These are phyloP conservation scores for Prunus salicina DNA, from an alignment of 306 rosid species.

Conservation along the genomic window DNA sequence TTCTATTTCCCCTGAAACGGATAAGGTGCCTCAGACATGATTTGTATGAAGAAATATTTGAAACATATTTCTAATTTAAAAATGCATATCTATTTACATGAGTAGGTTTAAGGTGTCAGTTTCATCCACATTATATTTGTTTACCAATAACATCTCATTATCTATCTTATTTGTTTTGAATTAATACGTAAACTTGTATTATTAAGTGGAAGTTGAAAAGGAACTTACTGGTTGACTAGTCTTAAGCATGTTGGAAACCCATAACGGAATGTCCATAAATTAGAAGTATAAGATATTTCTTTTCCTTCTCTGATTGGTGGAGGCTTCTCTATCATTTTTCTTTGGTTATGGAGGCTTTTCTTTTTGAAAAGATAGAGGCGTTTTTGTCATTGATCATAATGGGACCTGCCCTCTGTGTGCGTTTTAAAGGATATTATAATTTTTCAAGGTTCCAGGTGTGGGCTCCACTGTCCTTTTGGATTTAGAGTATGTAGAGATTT, in stretches of 20 bases:
- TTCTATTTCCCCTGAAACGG: conserved; percentile 26
- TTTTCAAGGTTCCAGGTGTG: not conserved
- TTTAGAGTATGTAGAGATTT: not conserved
- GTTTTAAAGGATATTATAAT: not conserved
- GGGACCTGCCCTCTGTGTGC: not conserved
- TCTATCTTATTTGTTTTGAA: not conserved
- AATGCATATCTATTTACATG: not conserved
- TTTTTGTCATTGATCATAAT: not conserved
- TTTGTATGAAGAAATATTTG: not conserved
- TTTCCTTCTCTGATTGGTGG: not conserved
- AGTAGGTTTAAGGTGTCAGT: not conserved
- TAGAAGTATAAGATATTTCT: not conserved
- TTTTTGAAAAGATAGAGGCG: not conserved
- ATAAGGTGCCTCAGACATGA: conserved; percentile 31
- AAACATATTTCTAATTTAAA: not conserved
- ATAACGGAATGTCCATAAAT: not conserved
- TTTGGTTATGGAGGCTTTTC: not conserved
- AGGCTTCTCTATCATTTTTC: not conserved
- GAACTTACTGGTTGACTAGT: not conserved
- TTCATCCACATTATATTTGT: not conserved
- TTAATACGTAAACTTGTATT: not conserved
- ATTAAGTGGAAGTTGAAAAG: not conserved
- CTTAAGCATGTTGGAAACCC: not conserved
- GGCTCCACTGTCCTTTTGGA: not conserved
- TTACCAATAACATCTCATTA: not conserved